A percentile compares a stretch with the other conserved stretches of the same genome.
phyloP scores from a whole-genome alignment of 31 red algal genomes.

The Odonthalia washingtoniensis region DNA sequence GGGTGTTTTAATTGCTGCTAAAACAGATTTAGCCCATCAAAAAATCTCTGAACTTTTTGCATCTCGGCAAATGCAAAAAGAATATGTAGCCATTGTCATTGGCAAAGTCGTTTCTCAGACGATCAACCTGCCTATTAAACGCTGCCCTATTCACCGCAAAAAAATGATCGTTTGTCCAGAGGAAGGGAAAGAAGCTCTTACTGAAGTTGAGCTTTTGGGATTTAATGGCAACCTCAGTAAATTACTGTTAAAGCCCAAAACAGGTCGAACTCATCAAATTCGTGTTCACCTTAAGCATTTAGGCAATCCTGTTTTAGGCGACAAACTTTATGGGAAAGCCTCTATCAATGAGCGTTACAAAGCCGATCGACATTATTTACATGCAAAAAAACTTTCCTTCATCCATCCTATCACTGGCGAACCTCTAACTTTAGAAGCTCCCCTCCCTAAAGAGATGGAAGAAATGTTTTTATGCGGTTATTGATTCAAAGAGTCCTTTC shows the following conservation, averaged over 20 bases:
- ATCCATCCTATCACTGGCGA: slow-evolving; percentile 73
- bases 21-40: slow-evolving; percentile 42
- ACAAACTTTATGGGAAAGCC: slow-evolving; percentile 71
- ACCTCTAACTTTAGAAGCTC: slow-evolving; percentile 36
- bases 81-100: slow-evolving; percentile 86
- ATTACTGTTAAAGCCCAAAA: slow-evolving; percentile 36
- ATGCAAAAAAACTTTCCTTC: slow-evolving; percentile 64
- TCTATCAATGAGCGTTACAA: slow-evolving; percentile 53
- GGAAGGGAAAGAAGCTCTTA: slow-evolving; percentile 7
- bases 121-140: slow-evolving; percentile 49
- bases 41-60: slow-evolving; percentile 68
- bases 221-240: too few species aligned
- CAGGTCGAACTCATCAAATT: slow-evolving; percentile 95
- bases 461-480: slow-evolving; percentile 6
- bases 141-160: slow-evolving; percentile 37
- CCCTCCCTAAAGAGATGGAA: slow-evolving; percentile 73
- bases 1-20: slow-evolving; percentile 84
- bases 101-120: slow-evolving; percentile 25
- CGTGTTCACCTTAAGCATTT: slow-evolving; percentile 79
- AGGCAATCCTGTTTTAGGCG: slow-evolving; percentile 76
- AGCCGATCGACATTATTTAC: slow-evolving; percentile 73
- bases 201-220: background rate
- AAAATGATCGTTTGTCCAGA: slow-evolving; percentile 36
- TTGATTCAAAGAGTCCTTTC: slow-evolving; percentile 8
- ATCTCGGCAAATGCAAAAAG: slow-evolving; percentile 54